These are phyloP conservation scores for Jamesozyma jinghongensis DNA, from an alignment of 805 yeast genomes.

Conservation along the genomic window DNA sequence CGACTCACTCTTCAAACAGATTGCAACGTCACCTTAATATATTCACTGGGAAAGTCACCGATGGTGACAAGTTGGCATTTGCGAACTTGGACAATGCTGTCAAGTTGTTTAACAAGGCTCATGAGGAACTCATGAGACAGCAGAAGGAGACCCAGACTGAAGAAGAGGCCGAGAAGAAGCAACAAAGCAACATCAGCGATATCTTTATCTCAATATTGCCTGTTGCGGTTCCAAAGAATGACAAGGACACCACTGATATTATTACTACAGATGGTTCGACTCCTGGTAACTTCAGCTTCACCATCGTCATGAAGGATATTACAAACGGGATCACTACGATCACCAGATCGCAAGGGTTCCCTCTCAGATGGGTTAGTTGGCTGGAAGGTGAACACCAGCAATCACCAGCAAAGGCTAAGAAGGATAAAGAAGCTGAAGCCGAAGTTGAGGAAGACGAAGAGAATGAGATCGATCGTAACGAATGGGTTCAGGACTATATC, in stretches of 20 bases:
- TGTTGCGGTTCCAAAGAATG: conserved; percentile 28
- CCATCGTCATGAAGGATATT: conserved; percentile 66
- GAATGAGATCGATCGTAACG: conserved; percentile 66
- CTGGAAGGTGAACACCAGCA: conserved; percentile 31
- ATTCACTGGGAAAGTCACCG: conserved; percentile 66
- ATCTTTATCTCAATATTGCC: conserved; percentile 68
- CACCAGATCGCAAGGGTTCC: conserved; percentile 83
- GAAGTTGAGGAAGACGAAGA: conserved; percentile 24
- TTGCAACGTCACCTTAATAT: conserved; percentile 46
- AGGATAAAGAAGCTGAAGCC: conserved; percentile 5
- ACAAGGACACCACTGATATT: conserved; percentile 11
- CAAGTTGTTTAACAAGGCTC: conserved; percentile 32
- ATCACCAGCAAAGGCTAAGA: background rate
- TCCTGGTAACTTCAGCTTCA: conserved; percentile 59
- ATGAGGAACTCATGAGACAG: conserved; percentile 23
- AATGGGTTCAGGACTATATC: conserved; percentile 75
- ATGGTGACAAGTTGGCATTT: conserved; percentile 79
- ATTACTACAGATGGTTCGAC: conserved; percentile 32
- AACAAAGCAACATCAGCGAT: conserved; percentile 37
- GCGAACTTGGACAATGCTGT: conserved; percentile 80
- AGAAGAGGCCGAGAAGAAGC: conserved; percentile 10
- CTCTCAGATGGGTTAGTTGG: conserved; percentile 90
- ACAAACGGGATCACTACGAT: conserved; percentile 66
- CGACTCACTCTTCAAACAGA: background rate
- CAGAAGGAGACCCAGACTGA: conserved; percentile 13